A percentile compares a stretch with the other conserved stretches of the same genome.
These are phyloP conservation scores for Globisporangium recalcitrans DNA, from an alignment of 352 stramenopile species.

Conservation along the genomic window DNA sequence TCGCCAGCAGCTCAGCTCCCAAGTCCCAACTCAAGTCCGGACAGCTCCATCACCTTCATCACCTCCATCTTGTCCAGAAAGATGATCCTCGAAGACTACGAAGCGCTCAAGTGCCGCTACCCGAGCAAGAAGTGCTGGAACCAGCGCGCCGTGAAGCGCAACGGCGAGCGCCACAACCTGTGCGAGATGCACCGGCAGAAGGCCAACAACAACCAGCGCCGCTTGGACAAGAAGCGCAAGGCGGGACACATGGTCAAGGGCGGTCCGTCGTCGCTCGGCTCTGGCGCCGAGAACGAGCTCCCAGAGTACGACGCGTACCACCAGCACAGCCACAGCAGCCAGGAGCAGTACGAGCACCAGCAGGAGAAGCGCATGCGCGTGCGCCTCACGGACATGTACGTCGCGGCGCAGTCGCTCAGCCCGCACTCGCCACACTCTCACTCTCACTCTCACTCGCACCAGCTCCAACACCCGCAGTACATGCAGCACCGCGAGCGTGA, in stretches of 20 bases:
- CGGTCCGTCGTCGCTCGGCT: neutral
- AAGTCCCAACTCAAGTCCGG: neutral
- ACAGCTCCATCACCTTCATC: no score
- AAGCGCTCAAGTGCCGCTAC: conserved; percentile 64
- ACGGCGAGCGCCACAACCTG: conserved; percentile 79
- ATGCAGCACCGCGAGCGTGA: neutral
- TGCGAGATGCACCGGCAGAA: conserved; percentile 83
- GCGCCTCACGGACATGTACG: conserved; percentile 14
- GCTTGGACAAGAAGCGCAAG: conserved; percentile 74
- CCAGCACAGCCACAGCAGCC: neutral
- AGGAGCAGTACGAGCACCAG: conserved; percentile 9
- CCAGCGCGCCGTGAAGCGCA: conserved; percentile 71
- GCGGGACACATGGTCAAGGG: conserved; percentile 25
- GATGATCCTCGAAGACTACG: conserved; percentile 15
- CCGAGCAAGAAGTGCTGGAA: conserved; percentile 83
- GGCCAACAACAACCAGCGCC: conserved; percentile 79
- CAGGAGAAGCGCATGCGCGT: conserved; percentile 12
- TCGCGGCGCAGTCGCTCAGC: conserved; percentile 10
- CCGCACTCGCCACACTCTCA: neutral
- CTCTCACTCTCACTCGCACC: neutral
- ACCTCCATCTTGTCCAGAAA: no score
- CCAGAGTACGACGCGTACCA: conserved; percentile 12
- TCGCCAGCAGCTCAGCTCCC: neutral
- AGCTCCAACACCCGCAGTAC: neutral
- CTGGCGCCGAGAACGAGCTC: neutral